Percentiles rank a stretch among this genome's conserved stretches.
phyloP scores from a whole-genome alignment of 331 rosid genomes.

The Phaseolus coccineus region DNA sequence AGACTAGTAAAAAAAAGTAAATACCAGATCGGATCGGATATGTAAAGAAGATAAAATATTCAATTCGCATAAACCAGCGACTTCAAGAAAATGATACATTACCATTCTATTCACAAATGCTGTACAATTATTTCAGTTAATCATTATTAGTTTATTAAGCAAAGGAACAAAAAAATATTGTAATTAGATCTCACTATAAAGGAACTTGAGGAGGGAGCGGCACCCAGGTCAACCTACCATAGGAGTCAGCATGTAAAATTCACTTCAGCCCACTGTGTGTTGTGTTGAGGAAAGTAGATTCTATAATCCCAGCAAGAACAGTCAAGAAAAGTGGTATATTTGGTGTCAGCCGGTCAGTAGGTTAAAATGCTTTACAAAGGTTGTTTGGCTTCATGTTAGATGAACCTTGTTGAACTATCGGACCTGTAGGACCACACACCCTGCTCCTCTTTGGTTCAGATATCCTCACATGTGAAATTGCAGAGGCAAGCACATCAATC shows the following conservation, averaged over 20 bases:
- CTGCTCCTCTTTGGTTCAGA: constrained; percentile 96
- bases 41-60: constrained; percentile 1
- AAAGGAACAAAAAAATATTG: constrained; percentile 35
- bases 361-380: constrained; percentile 98
- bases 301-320: constrained; percentile 60
- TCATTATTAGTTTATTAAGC: constrained; percentile 58
- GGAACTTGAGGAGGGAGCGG: constrained; percentile 41
- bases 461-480: constrained; percentile 90
- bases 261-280: constrained; percentile 47
- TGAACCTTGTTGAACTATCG: constrained; percentile 92
- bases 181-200: constrained; percentile 49
- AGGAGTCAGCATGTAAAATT: constrained; percentile 54
- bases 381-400: constrained; percentile 96
- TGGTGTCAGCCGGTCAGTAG: constrained; percentile 64
- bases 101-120: constrained; percentile 67
- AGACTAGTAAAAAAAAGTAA: too few relatives aligned
- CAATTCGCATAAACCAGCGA: constrained; percentile 27
- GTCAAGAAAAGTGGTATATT: constrained; percentile 46
- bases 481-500: constrained; percentile 90
- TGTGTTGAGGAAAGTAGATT: constrained; percentile 41
- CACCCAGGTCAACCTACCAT: constrained; percentile 52
- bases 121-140: constrained; percentile 66
- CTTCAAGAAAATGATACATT: constrained; percentile 21
- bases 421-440: constrained; percentile 83
- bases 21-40: too few relatives aligned